Conservation (phyloP, 164 flowering plant genomes). For the Paratinospora sagittata region DNA sequence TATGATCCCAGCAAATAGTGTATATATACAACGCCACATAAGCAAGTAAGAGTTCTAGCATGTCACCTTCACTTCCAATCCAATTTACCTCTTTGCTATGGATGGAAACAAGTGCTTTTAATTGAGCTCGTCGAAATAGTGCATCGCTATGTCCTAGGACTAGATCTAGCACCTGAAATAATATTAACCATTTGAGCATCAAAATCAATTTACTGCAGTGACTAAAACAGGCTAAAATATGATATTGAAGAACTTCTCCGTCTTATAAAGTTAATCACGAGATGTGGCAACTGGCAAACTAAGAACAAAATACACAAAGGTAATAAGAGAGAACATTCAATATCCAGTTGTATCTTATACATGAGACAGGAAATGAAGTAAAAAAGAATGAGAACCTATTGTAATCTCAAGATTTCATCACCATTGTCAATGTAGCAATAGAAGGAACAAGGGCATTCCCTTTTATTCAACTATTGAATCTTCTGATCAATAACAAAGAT, state of each 20-base stretch:
- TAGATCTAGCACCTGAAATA: conserved; percentile 71
- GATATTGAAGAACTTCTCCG: background rate
- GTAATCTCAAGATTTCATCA: too few relatives aligned
- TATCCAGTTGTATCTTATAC: too few relatives aligned
- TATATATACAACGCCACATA: background rate
- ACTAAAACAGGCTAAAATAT: background rate
- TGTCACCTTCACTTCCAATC: conserved; percentile 1
- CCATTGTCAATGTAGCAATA: too few relatives aligned
- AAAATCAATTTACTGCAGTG: background rate
- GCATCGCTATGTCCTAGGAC: conserved; percentile 86
- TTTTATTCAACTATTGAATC: background rate
- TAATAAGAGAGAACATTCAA: too few relatives aligned
- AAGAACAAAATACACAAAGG: too few relatives aligned
- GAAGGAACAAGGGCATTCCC: background rate
- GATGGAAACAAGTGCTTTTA: conserved; percentile 92
- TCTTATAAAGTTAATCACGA: too few relatives aligned
- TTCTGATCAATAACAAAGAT: background rate
- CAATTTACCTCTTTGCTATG: conserved; percentile 76
- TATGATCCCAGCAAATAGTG: too few relatives aligned
- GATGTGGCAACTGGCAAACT: too few relatives aligned
- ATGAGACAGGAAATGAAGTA: too few relatives aligned
- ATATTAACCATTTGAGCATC: conserved; percentile 8
- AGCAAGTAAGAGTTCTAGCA: background rate
- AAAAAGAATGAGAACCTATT: too few relatives aligned
- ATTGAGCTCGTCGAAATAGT: conserved; percentile 87